Base-by-base conservation (phyloP, 352 stramenopile genomes). In the Phytophthora quininea region DNA sequence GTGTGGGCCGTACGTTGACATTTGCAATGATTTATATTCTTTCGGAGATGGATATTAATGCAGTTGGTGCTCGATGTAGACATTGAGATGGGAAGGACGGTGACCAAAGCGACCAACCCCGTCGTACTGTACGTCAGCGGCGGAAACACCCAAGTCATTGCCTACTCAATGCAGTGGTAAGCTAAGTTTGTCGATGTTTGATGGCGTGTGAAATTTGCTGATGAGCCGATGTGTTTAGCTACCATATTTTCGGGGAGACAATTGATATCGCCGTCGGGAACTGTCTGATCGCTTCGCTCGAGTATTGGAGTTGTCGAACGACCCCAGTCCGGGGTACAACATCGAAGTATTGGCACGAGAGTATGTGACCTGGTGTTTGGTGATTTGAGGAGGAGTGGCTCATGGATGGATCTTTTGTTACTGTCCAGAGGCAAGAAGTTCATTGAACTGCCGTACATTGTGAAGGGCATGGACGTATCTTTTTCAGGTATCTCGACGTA, bases 231-330 rank as follows among this genome's bases (percentile, higher is more conserved):
- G 14, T 55, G 8, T 81, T 24, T 33, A 90, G 96, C 50, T 99
- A 99, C 76, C 87, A 97, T 40, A 99, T 99, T 57, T 99, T 99
- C 79, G 98, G 98, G 32, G 98, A 99, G 84, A 99, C 98, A 10
- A 99, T 99, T 74, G 98, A 99, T 83, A 99, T 99, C 66, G 98
- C 98, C 4, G 97, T 99, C 27, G 98, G 98, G 37, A 99, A 99
- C 82, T 99, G 97, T 76, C 84, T 99, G 43, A 99, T 85, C 89
- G 98, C 33, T 99, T 99, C 73, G 96, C 96, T 32, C 86, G 98
- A 47, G 88, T 98, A 3, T 79, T 99, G 35, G 90, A 90, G 48
- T 86, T 99, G 24, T 98, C 92, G 32, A 99, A 99, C 72, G 97
- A 99, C 73, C 98, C 98, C 4, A 98, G 85, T 54, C 98, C 98